Conservation (phyloP, 2,329 filamentous ascomycete species). For the Pseudogymnoascus sp. region DNA sequence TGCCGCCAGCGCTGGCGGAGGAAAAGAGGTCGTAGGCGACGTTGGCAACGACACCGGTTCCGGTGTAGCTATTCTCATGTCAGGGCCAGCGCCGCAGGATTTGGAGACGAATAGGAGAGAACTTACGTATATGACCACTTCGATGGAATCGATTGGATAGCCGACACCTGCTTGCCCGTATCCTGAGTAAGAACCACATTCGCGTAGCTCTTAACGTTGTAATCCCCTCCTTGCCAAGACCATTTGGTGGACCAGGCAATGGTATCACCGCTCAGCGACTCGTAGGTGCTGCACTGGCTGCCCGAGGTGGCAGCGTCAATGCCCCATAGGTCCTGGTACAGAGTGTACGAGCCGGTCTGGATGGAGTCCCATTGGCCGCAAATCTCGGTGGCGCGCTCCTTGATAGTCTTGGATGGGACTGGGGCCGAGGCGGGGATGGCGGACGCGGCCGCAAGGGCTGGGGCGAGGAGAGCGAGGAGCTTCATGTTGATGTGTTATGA, state of each 20-base stretch:
- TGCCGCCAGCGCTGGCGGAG: conserved; percentile 31
- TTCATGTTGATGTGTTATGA: neutral
- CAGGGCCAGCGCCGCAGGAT: neutral
- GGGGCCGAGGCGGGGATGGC: conserved; percentile 10
- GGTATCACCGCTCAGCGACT: conserved; percentile 30
- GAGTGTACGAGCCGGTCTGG: conserved; percentile 27
- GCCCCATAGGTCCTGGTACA: conserved; percentile 39
- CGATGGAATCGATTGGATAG: conserved; percentile 31
- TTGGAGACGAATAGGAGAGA: neutral
- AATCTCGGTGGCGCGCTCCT: conserved; percentile 29
- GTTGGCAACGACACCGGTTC: conserved; percentile 43
- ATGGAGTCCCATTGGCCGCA: conserved; percentile 23
- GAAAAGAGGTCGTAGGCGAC: conserved; percentile 59
- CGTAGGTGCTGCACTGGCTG: conserved; percentile 38
- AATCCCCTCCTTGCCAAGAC: conserved; percentile 31
- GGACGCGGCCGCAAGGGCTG: neutral
- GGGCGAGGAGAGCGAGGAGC: neutral
- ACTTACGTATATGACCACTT: conserved; percentile 35
- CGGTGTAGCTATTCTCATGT: conserved; percentile 36
- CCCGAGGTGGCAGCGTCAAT: conserved; percentile 33
- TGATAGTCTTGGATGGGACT: conserved; percentile 21
- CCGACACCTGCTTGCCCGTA: conserved; percentile 29
- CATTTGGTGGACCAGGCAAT: conserved; percentile 39
- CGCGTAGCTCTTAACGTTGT: conserved; percentile 24
- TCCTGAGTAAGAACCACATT: conserved; percentile 27